Percentiles rank a stretch among this genome's conserved stretches.
phyloP scores from a whole-genome alignment of 345 rosid genomes.

The Populus alba region DNA sequence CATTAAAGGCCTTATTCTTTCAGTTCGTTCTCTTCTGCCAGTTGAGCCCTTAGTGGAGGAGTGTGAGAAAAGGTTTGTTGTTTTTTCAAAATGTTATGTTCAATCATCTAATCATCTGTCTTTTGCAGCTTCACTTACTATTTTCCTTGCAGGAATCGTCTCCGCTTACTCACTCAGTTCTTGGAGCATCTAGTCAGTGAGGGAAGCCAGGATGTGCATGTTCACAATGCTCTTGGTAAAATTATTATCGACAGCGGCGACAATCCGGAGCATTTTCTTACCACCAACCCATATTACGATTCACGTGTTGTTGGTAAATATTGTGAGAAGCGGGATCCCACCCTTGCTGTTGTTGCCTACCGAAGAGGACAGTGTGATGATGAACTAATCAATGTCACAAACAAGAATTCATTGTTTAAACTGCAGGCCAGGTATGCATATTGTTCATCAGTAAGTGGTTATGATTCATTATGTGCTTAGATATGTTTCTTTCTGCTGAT shows the following conservation, averaged over 20 bases:
- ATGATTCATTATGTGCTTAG: conserved; percentile 10
- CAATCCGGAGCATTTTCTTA: conserved; percentile 95
- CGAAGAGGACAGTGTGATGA: conserved; percentile 95
- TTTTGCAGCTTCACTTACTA: conserved; percentile 17
- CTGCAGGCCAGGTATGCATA: conserved; percentile 82
- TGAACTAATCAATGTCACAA: conserved; percentile 88
- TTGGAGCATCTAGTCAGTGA: conserved; percentile 97
- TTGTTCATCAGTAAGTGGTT: conserved; percentile 1
- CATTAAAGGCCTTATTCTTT: conserved; percentile 92
- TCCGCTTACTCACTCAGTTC: conserved; percentile 95
- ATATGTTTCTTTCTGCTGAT: conserved; percentile 20
- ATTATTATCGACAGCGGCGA: conserved; percentile 92
- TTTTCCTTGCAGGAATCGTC: conserved; percentile 67
- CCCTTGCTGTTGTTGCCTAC: conserved; percentile 92
- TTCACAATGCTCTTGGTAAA: conserved; percentile 98
- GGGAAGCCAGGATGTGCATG: conserved; percentile 97
- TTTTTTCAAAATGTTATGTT: not conserved
- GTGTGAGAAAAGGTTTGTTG: conserved; percentile 68
- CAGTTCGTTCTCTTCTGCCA: conserved; percentile 69
- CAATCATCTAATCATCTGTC: not conserved
- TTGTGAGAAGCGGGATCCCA: conserved; percentile 98
- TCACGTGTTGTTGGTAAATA: conserved; percentile 92
- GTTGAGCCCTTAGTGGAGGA: conserved; percentile 77
- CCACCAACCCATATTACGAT: conserved; percentile 92
- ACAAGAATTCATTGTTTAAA: conserved; percentile 86